Percentiles rank a stretch among this genome's conserved stretches.
Evolutionary conservation across 345 rosid genomes (phyloP).

Genomic region (Salix arbutifolia): DNA sequence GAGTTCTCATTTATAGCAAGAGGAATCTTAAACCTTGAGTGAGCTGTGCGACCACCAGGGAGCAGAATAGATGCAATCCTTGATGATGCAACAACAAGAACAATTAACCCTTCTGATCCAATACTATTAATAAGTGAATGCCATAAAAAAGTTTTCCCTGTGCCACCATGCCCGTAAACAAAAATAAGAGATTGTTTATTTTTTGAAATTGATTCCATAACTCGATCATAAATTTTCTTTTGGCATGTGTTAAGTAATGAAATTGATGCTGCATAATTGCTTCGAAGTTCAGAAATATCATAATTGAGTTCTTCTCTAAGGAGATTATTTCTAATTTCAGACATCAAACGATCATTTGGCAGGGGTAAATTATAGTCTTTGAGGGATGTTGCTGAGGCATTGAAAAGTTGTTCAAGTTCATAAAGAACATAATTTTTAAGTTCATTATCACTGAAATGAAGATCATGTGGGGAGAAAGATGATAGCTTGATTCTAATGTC

Average conservation of each 20-base stretch:
- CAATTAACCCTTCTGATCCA: neutral
- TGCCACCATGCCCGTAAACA: neutral
- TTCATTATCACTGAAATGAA: too few relatives aligned
- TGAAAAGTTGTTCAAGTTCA: neutral
- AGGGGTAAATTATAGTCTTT: neutral
- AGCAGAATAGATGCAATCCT: neutral
- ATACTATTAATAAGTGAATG: neutral
- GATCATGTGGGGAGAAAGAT: neutral
- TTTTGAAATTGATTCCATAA: neutral
- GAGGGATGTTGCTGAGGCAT: neutral
- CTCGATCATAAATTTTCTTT: neutral
- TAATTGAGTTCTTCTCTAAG: neutral
- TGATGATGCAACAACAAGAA: neutral
- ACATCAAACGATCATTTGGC: neutral
- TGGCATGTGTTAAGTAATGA: neutral
- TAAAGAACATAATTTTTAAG: neutral
- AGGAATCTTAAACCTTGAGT: conserved; percentile 1
- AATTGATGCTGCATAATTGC: neutral
- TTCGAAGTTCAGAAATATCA: neutral
- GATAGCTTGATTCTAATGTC: neutral
- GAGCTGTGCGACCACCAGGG: neutral
- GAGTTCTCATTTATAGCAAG: neutral
- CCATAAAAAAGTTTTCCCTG: neutral
- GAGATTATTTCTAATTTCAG: neutral
- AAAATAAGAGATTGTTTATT: neutral